phyloP scores from a whole-genome alignment of 768 basidiomycete genomes.

The Pholiota molesta region DNA sequence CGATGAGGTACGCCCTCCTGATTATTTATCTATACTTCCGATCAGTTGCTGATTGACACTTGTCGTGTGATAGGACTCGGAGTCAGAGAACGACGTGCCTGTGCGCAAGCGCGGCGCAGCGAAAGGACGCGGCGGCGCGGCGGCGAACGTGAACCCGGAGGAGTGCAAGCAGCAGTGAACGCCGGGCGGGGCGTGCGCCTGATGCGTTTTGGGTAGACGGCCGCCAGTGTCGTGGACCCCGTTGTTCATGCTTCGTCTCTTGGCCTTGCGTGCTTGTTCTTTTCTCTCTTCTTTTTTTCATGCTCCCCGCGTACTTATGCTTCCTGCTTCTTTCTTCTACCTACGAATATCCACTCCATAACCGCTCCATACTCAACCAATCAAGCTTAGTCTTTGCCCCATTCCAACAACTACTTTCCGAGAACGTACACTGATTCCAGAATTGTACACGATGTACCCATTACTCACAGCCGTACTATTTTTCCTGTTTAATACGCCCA shows the following conservation, averaged over 20 bases:
- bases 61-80: constrained; percentile 54
- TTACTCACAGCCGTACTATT: not conserved
- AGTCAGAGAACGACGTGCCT: constrained; percentile 69
- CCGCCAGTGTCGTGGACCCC: not conserved
- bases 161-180: constrained; percentile 91
- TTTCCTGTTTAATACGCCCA: not conserved
- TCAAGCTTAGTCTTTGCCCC: not conserved
- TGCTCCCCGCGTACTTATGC: not conserved
- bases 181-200: not conserved
- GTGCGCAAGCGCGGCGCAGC: constrained; percentile 59
- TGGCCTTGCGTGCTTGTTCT: not conserved
- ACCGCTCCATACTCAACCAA: not conserved
- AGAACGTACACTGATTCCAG: not conserved
- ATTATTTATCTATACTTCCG: constrained; percentile 4
- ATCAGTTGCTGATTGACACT: not conserved
- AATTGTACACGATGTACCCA: constrained; percentile 2
- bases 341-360: not conserved
- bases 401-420: not conserved
- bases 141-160: constrained; percentile 67
- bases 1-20: constrained; percentile 40
- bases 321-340: not conserved
- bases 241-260: not conserved
- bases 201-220: too few species aligned
- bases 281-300: not conserved
- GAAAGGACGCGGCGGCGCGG: constrained; percentile 51